Evolutionary conservation across 164 flowering plant genomes (phyloP).

Genomic region (Taxillus chinensis): DNA sequence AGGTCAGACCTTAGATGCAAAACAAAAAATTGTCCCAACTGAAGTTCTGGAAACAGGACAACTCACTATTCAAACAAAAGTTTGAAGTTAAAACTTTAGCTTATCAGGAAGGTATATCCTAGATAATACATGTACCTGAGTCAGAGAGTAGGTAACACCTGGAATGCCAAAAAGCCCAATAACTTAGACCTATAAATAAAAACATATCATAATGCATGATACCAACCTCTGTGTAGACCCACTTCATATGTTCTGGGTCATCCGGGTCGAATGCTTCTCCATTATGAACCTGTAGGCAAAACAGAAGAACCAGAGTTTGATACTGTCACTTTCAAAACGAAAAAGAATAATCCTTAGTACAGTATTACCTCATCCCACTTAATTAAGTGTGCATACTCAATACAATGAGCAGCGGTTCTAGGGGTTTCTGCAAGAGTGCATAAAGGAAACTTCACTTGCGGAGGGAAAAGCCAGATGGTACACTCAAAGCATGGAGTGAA

Average conservation of each 20-base stretch:
- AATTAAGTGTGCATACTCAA: slow-evolving; percentile 91
- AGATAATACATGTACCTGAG: slow-evolving; percentile 50
- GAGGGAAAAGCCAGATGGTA: slow-evolving; percentile 97
- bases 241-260: slow-evolving; percentile 90
- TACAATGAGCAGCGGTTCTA: slow-evolving; percentile 94
- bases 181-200: slow-evolving; percentile 1
- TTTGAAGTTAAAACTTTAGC: too few relatives aligned
- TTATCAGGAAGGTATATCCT: neutral
- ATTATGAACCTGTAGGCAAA: slow-evolving; percentile 55
- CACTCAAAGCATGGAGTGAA: slow-evolving; percentile 95
- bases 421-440: slow-evolving; percentile 98
- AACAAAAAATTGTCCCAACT: too few relatives aligned
- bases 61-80: too few relatives aligned
- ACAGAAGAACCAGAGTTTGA: neutral
- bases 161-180: slow-evolving; percentile 86
- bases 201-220: slow-evolving; percentile 1
- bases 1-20: too few relatives aligned
- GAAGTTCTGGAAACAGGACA: too few relatives aligned
- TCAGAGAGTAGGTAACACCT: slow-evolving; percentile 85
- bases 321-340: neutral
- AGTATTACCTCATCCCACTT: slow-evolving; percentile 84
- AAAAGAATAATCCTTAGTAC: neutral
- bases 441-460: slow-evolving; percentile 95
- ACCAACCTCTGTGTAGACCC: slow-evolving; percentile 83
- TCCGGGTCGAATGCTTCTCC: slow-evolving; percentile 90